These are phyloP conservation scores for Cutaneotrichosporon sp. DNA, from an alignment of 1,284 basidiomycete species.

Conservation along the genomic window DNA sequence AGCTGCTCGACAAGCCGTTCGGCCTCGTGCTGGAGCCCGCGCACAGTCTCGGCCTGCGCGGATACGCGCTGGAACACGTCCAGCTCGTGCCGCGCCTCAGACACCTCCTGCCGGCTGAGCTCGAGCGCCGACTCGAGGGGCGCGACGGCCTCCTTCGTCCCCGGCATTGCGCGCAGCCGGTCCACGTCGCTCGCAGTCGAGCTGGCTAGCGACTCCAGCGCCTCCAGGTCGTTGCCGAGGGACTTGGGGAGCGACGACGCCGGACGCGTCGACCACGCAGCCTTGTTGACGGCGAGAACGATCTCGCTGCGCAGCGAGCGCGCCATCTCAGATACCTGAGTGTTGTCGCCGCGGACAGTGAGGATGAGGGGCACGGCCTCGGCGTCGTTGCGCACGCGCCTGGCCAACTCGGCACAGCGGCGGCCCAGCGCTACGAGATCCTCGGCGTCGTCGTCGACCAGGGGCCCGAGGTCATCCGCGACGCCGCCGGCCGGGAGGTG, in stretches of 20 bases:
- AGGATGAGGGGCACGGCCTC: conserved; percentile 14
- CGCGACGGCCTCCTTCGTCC: not conserved
- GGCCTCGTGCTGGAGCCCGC: conserved; percentile 15
- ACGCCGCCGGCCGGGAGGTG: conserved; percentile 10
- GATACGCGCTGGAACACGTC: conserved; percentile 9
- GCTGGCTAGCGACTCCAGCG: not conserved
- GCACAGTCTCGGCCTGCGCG: conserved; percentile 15
- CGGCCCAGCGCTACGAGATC: conserved; percentile 10
- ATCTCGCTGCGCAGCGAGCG: not conserved
- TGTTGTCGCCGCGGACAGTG: conserved; percentile 6
- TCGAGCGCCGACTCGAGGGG: not conserved
- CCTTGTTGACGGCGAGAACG: conserved; percentile 4
- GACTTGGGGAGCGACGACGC: not conserved
- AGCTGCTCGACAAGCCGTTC: conserved; percentile 16
- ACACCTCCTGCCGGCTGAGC: not conserved
- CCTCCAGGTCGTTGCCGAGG: not conserved
- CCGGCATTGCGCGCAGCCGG: not conserved
- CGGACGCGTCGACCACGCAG: conserved; percentile 9
- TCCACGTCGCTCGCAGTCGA: conserved; percentile 4
- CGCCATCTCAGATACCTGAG: conserved; percentile 1
- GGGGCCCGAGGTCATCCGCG: conserved; percentile 7
- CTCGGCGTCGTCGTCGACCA: conserved; percentile 16
- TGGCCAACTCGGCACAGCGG: conserved; percentile 10
- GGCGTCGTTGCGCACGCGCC: not conserved
- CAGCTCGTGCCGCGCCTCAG: conserved; percentile 3